Evolutionary conservation across 2,329 filamentous ascomycete species (phyloP).

Genomic region (Talaromyces sp.): DNA sequence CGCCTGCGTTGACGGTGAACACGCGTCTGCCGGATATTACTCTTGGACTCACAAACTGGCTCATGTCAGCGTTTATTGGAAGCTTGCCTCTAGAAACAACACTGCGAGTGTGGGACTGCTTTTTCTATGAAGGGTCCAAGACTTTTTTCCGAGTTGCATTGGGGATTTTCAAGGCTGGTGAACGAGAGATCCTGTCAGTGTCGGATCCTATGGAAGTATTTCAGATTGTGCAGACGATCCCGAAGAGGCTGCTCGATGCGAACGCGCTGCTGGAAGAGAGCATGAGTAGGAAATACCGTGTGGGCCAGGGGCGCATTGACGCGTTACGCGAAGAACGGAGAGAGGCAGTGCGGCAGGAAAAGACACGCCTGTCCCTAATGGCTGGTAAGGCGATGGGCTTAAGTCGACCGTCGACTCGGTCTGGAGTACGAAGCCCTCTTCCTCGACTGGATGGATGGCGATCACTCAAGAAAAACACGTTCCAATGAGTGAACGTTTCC

Average conservation of each 20-base stretch:
- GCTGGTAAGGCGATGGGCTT: conserved; percentile 19
- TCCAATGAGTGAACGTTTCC: background rate
- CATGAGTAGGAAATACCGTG: conserved; percentile 70
- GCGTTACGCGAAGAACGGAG: conserved; percentile 65
- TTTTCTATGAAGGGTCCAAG: conserved; percentile 93
- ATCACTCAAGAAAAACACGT: conserved; percentile 9
- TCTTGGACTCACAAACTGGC: conserved; percentile 90
- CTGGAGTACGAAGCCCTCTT: conserved; percentile 11
- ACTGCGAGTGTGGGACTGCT: conserved; percentile 87
- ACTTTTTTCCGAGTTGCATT: conserved; percentile 89
- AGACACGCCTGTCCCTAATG: conserved; percentile 32
- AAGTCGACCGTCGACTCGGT: conserved; percentile 9
- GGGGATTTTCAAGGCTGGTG: conserved; percentile 84
- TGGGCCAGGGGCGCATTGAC: conserved; percentile 79
- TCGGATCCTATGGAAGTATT: conserved; percentile 92
- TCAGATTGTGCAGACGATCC: conserved; percentile 83
- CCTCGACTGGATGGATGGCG: conserved; percentile 11
- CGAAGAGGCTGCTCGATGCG: conserved; percentile 73
- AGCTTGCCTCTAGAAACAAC: conserved; percentile 88
- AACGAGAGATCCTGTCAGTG: conserved; percentile 71
- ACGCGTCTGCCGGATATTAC: conserved; percentile 77
- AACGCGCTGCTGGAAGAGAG: conserved; percentile 78
- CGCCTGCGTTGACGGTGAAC: conserved; percentile 36
- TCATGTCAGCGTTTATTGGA: conserved; percentile 95
- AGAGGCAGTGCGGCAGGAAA: conserved; percentile 40